These are phyloP conservation scores for Emericellopsis atlantica DNA, from an alignment of 2,329 filamentous ascomycete genomes.

Conservation along the genomic window DNA sequence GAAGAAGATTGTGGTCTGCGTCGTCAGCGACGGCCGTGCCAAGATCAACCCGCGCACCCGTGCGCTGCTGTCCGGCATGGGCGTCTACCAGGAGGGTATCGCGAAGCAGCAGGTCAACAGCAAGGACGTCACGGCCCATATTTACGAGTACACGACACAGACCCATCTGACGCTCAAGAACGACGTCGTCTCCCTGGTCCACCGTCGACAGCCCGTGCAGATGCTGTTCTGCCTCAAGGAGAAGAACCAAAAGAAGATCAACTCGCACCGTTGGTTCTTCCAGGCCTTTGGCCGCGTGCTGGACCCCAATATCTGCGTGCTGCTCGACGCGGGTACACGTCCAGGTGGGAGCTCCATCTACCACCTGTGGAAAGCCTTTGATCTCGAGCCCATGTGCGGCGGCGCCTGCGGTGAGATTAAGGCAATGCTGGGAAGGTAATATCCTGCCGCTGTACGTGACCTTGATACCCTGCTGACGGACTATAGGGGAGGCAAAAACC, in stretches of 20 bases:
- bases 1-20: slow-evolving; percentile 99
- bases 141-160: slow-evolving; percentile 90
- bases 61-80: slow-evolving; percentile 81
- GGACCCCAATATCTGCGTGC: slow-evolving; percentile 91
- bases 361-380: slow-evolving; percentile 96
- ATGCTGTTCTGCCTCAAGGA: slow-evolving; percentile 98
- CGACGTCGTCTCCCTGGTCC: slow-evolving; percentile 71
- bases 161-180: slow-evolving; percentile 84
- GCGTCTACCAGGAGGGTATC: slow-evolving; percentile 96
- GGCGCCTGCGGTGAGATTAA: slow-evolving; percentile 98
- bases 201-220: slow-evolving; percentile 82
- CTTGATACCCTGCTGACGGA: too few species aligned
- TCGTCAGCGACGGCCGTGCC: slow-evolving; percentile 91
- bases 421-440: slow-evolving; percentile 92
- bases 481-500: slow-evolving; percentile 71
- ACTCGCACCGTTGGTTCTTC: slow-evolving; percentile 99
- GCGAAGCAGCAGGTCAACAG: slow-evolving; percentile 96
- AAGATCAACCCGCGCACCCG: slow-evolving; percentile 93
- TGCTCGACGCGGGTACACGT: slow-evolving; percentile 91
- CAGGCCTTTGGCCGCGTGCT: slow-evolving; percentile 86
- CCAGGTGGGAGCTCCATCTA: slow-evolving; percentile 93
- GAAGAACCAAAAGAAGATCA: slow-evolving; percentile 99
- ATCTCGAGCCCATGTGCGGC: slow-evolving; percentile 93
- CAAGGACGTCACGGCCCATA: slow-evolving; percentile 92
- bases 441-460: too few species aligned